Base-by-base conservation (phyloP, 208 protist genomes). In the Strigomonas culicis region DNA sequence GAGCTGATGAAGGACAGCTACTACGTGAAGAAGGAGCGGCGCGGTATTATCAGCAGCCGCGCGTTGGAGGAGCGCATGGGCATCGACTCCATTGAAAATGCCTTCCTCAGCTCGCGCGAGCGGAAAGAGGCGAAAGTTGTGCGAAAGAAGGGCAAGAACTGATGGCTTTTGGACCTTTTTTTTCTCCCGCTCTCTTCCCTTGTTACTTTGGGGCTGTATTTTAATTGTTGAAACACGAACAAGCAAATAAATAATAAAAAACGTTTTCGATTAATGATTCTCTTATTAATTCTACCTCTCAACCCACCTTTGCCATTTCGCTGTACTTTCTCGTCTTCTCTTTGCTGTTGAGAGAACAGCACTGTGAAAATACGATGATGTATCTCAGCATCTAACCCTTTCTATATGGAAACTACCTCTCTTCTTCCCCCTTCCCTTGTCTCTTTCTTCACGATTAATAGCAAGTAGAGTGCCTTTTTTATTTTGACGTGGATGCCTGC, bases 1-100 rank as follows among this genome's bases (percentile, higher is more conserved):
- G 90, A 96, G 68, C 62, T 96, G 52, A 52, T 96, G 30, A 92
- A 93, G 70, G 90, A 96, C 61, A 92, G 83, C 67, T 96, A 96
- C 71, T 94, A 93, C 72, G 85, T 96, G 24, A 96, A 93, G 79
- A 92, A 94, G 81, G 90, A 96, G 75, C 59, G 75, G 11, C 80
- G 68, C 11, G 90, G 90, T 0, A 79, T 78, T 44, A 57, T 96
- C 11, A 82, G 70, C 36, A 46, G 66, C 10, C 72, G 80, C 32
- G 77, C 74, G 10, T 82, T 96, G 44, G 87, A 96, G 51, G 80
- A 86, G 43, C 85, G 86, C 67, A 86, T 96, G 82, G 87, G 87
- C 64, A 69, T 94, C 19, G 71, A 90, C 58, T 87, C 90, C 0
- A 88, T 96, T 66, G 90, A 96, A 52, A 96, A 96, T 67, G 75